These are phyloP conservation scores for Verticillium zaregamsianum DNA, from an alignment of 2,329 filamentous ascomycete species.

Conservation along the genomic window DNA sequence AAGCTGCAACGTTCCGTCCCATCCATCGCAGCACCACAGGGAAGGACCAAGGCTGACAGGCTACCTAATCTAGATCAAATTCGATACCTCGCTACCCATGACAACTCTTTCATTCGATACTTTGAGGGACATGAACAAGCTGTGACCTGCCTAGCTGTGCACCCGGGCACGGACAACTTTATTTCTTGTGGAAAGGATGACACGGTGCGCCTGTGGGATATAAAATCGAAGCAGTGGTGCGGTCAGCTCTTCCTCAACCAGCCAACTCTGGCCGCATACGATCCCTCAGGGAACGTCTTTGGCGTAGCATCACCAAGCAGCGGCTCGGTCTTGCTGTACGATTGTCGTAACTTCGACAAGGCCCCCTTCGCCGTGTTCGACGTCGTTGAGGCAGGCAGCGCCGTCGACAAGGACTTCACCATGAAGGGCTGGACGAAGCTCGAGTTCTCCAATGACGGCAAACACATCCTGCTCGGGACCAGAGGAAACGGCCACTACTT, in stretches of 20 bases:
- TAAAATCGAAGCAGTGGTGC: slow-evolving; percentile 72
- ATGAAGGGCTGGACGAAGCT: slow-evolving; percentile 80
- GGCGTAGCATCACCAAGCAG: slow-evolving; percentile 80
- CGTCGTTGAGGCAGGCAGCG: slow-evolving; percentile 53
- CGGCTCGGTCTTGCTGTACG: slow-evolving; percentile 81
- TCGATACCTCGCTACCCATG: slow-evolving; percentile 84
- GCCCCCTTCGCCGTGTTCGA: slow-evolving; percentile 86
- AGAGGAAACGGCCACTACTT: slow-evolving; percentile 83
- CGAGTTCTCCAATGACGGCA: slow-evolving; percentile 95
- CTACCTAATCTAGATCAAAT: slow-evolving; percentile 35
- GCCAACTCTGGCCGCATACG: slow-evolving; percentile 82
- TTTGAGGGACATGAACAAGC: slow-evolving; percentile 84
- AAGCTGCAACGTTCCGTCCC: slow-evolving; percentile 18
- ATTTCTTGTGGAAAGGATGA: slow-evolving; percentile 89
- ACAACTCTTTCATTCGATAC: slow-evolving; percentile 95
- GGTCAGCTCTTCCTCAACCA: slow-evolving; percentile 77
- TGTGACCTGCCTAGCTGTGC: slow-evolving; percentile 80
- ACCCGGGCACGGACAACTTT: slow-evolving; percentile 85
- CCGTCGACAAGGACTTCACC: slow-evolving; percentile 51
- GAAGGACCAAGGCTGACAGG: background rate
- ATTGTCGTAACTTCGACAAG: slow-evolving; percentile 90
- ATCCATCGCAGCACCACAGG: background rate
- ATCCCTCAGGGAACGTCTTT: slow-evolving; percentile 88
- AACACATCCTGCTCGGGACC: slow-evolving; percentile 78
- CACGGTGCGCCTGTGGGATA: slow-evolving; percentile 87